Base-by-base conservation (phyloP, 2,329 filamentous ascomycete species). In the Epichloe festucae region DNA sequence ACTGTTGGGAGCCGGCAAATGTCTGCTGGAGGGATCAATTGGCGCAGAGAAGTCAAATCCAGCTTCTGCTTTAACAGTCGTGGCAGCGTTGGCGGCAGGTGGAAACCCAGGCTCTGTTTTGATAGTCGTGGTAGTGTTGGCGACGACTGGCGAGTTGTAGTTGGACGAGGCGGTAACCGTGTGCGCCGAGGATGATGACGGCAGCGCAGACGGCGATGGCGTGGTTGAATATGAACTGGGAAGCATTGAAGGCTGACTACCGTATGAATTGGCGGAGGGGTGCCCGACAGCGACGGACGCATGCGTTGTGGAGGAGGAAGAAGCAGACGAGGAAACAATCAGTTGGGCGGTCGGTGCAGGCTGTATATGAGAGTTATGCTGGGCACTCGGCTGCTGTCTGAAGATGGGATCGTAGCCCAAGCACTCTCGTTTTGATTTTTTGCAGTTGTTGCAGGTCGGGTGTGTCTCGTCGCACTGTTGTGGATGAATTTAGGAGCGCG, bases 391-490 rank as follows among this genome's bases (percentile, higher is more conserved):
- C 34, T 84, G 79, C 58, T 79, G 79, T 69, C 89, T 87, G 72
- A 91, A 93, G 62, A 91, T 87, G 39, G 87, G 87, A 63, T 93
- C 87, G 78, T 93, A 93, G 51, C 87, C 87, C 47, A 89, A 66
- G 63, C 87, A 93, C 62, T 91, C 87, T 63, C 87, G 86, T 70
- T 91, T 93, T 59, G 85, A 89, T 68, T 93, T 93, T 85, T 85
- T 84, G 71, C 87, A 93, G 65, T 93, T 89, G 71, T 89, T 84
- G 75, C 93, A 98, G 54, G 85, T 83, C 21, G 93, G 93, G 68
- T 95, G 89, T 55, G 82, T 83, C 75, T 98, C 93, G 79, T 97
- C 93, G 72, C 93, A 98, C 93, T 96, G 31, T 39, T 10, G 19
- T 40, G 19, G 23, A 21, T 17, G 3, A 19, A 17, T 17, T 38